Conservation (phyloP, 2,329 filamentous ascomycete species). For the Penicillium sp. region DNA sequence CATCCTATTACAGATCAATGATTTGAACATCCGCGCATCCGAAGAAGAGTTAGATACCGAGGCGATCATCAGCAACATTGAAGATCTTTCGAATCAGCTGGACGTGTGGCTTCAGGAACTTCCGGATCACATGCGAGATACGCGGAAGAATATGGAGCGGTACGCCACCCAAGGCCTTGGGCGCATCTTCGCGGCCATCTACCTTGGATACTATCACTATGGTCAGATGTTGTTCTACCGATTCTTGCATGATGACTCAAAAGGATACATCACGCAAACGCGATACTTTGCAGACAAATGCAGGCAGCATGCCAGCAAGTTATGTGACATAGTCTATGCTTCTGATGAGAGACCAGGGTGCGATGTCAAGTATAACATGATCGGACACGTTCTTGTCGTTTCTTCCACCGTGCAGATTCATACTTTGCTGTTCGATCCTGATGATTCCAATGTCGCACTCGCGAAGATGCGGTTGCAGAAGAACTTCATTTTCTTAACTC, state of each 20-base stretch:
- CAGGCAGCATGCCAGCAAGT: slow-evolving; percentile 39
- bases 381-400: slow-evolving; percentile 49
- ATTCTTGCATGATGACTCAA: slow-evolving; percentile 39
- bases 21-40: slow-evolving; percentile 37
- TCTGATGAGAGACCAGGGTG: slow-evolving; percentile 37
- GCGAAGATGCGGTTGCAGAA: slow-evolving; percentile 41
- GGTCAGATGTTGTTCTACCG: slow-evolving; percentile 50
- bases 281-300: slow-evolving; percentile 39
- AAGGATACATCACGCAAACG: slow-evolving; percentile 10
- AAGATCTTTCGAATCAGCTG: slow-evolving; percentile 32
- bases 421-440: slow-evolving; percentile 43
- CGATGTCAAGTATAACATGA: slow-evolving; percentile 46
- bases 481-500: slow-evolving; percentile 48
- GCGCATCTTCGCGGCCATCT: slow-evolving; percentile 45
- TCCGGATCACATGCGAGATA: slow-evolving; percentile 39
- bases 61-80: slow-evolving; percentile 21
- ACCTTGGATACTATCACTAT: slow-evolving; percentile 50
- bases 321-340: slow-evolving; percentile 44
- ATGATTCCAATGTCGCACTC: slow-evolving; percentile 35
- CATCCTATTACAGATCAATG: slow-evolving; percentile 43
- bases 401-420: slow-evolving; percentile 50
- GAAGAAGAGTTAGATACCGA: slow-evolving; percentile 21
- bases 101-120: slow-evolving; percentile 38
- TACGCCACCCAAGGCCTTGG: slow-evolving; percentile 43
- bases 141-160: slow-evolving; percentile 38